Conservation (phyloP, 169 alveolate genomes). For the Cryptosporidium ryanae region DNA sequence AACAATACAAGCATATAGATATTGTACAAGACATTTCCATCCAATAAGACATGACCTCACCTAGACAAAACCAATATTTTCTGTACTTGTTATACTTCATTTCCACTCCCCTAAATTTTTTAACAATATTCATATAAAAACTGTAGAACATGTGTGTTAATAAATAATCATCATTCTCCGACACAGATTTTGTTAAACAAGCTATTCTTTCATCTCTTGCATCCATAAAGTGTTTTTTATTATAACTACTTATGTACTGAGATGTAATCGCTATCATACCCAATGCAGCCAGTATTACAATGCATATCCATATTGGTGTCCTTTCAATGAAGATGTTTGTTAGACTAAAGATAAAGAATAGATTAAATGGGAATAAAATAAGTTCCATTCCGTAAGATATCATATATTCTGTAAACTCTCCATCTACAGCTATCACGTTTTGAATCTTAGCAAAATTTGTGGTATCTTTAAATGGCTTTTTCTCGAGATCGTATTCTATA, state of each 20-base stretch:
- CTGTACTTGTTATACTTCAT: conserved; percentile 63
- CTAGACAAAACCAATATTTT: conserved; percentile 54
- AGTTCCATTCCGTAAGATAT: conserved; percentile 54
- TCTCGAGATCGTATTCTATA: background rate
- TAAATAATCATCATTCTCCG: conserved; percentile 42
- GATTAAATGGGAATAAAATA: conserved; percentile 43
- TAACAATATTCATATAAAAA: conserved; percentile 13
- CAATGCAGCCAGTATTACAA: background rate
- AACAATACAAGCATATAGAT: conserved; percentile 28
- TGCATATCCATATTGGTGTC: conserved; percentile 9
- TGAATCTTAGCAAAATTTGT: conserved; percentile 28
- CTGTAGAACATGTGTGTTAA: conserved; percentile 9
- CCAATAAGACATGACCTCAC: conserved; percentile 49
- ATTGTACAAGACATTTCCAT: conserved; percentile 49
- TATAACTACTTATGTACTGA: conserved; percentile 54
- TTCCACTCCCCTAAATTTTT: conserved; percentile 18
- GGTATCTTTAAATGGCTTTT: background rate
- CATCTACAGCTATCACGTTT: conserved; percentile 52
- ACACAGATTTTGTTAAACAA: conserved; percentile 6
- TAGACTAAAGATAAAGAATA: conserved; percentile 11
- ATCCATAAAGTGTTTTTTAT: conserved; percentile 43
- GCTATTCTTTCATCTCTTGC: conserved; percentile 60
- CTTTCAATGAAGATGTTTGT: conserved; percentile 42
- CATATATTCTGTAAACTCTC: conserved; percentile 61
- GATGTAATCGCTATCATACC: conserved; percentile 18